Base-by-base conservation (phyloP, 2,329 filamentous ascomycete species). In the Ophiostoma australiae region DNA sequence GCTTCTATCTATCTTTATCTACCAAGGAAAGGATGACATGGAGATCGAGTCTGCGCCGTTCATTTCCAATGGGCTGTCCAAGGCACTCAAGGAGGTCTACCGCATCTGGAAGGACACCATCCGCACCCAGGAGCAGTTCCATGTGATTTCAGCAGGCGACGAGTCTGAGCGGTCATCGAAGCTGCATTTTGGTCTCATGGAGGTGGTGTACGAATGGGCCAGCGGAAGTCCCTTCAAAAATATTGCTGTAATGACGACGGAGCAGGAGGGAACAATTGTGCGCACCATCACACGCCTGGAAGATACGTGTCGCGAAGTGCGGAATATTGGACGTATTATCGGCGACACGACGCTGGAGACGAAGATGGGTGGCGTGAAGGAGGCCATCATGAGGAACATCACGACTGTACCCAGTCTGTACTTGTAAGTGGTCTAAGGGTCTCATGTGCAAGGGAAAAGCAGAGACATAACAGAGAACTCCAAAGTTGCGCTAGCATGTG, bases 201-300 rank as follows among this genome's bases (percentile, higher is more conserved):
- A 99, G 80, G 95, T 99, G 0, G 96, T 99, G 44, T 97, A 98
- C 79, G 95, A 99, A 80, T 99, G 95, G 95, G 95, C 95, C 11
- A 85, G 93, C 68, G 95, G 95, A 35, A 98, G 98, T 93, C 94
- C 92, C 69, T 99, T 99, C 85, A 97, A 96, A 81, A 94, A 95
- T 74, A 99, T 99, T 75, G 98, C 94, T 0, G 91, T 94, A 75
- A 82, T 99, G 78, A 99, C 95, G 8, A 94, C 98, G 79, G 94
- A 99, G 71, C 88, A 98, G 76, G 95, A 99, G 80, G 95, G 95
- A 1, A 98, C 95, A 0, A 98, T 99, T 81, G 95, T 99, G 67
- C 85, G 95, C 69, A 94, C 95, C 1, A 98, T 99, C 76, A 97
- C 93, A 61, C 84, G 95, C 35, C 83, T 99, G 72, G 95, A 99